Percentiles rank a stretch among this genome's conserved stretches.
Conservation (phyloP, 495 filamentous ascomycete genomes). For the Tuber magnatum region DNA sequence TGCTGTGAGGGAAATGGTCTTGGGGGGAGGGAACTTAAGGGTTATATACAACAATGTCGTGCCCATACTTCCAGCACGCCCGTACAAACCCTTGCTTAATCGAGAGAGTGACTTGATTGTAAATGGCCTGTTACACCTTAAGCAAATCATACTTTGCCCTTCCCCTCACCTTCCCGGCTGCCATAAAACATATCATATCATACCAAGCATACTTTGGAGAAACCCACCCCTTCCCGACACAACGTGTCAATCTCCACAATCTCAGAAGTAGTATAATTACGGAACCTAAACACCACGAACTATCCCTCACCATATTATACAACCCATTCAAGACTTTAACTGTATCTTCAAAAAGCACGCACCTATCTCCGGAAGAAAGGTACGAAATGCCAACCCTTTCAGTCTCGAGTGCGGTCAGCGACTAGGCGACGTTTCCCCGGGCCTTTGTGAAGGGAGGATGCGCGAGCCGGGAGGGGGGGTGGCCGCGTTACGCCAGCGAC, state of each 20-base stretch:
- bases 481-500: too few relatives aligned
- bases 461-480: not conserved
- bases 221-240: slow-evolving; percentile 68
- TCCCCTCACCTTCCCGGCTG: not conserved
- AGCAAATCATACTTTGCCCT: slow-evolving; percentile 59
- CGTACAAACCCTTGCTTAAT: slow-evolving; percentile 73
- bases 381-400: slow-evolving; percentile 81
- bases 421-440: slow-evolving; percentile 46
- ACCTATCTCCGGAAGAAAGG: slow-evolving; percentile 75
- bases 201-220: slow-evolving; percentile 63
- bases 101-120: slow-evolving; percentile 24
- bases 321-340: slow-evolving; percentile 67
- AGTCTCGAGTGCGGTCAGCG: slow-evolving; percentile 54
- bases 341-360: slow-evolving; percentile 69
- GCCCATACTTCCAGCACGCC: slow-evolving; percentile 46
- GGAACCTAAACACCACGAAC: slow-evolving; percentile 74
- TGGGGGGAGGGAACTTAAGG: too few relatives aligned
- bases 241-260: slow-evolving; percentile 78
- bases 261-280: slow-evolving; percentile 81
- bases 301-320: slow-evolving; percentile 74
- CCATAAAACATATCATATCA: slow-evolving; percentile 45
- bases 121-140: slow-evolving; percentile 45
- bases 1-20: too few relatives aligned
- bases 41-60: too few relatives aligned
- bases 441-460: not conserved